A percentile compares a stretch with the other conserved stretches of the same genome.
Evolutionary conservation across 2,329 filamentous ascomycete species (phyloP).

Genomic region (Cladosporium sp.): DNA sequence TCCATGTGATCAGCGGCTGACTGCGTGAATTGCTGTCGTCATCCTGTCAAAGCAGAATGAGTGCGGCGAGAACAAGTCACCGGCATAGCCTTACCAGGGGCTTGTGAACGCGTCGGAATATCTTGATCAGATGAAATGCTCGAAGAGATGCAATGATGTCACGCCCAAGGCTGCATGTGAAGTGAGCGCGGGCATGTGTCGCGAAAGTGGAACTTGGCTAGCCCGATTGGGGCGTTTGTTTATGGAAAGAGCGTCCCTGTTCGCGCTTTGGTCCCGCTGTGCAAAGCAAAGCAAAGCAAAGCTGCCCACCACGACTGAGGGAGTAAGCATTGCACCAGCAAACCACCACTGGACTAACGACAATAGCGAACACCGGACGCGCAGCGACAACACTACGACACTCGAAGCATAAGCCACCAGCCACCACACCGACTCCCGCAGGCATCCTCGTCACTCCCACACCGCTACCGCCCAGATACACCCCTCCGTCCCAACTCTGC

Average conservation of each 20-base stretch:
- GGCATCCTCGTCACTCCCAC: background rate
- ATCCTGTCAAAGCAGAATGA: too few relatives aligned
- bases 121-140: too few relatives aligned
- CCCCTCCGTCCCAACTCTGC: background rate
- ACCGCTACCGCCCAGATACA: background rate
- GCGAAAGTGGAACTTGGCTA: too few relatives aligned
- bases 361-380: background rate
- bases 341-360: background rate
- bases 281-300: background rate
- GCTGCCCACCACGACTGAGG: background rate
- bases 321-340: background rate
- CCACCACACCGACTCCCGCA: background rate
- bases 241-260: background rate
- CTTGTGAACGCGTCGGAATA: too few relatives aligned
- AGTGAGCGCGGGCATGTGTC: background rate
- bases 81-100: too few relatives aligned
- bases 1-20: slow-evolving; percentile 17
- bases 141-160: background rate
- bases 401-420: background rate
- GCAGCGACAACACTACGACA: background rate
- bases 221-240: background rate
- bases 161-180: background rate
- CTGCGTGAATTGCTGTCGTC: too few relatives aligned
- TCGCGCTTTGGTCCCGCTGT: background rate
- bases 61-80: too few relatives aligned